Conservation (phyloP, 208 protist species). For the Leptomonas seymouri region DNA sequence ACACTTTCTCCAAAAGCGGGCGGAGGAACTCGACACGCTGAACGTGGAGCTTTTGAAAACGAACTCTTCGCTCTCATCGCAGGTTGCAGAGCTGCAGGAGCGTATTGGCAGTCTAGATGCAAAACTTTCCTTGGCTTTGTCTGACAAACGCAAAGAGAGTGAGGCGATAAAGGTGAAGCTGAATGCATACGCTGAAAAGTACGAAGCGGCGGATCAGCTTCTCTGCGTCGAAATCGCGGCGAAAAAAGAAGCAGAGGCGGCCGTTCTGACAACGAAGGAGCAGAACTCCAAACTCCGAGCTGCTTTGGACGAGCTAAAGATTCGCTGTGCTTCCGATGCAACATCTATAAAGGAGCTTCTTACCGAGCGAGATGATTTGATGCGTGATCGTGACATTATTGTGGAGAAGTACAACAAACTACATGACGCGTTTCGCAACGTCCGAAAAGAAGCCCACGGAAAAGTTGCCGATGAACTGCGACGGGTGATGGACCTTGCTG, state of each 20-base stretch:
- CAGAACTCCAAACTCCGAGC: slow-evolving; percentile 40
- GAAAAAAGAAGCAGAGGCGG: slow-evolving; percentile 37
- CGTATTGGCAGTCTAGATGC: slow-evolving; percentile 33
- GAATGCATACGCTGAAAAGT: slow-evolving; percentile 61
- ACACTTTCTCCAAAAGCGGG: slow-evolving; percentile 11
- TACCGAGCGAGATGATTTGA: slow-evolving; percentile 50
- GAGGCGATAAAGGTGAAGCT: slow-evolving; percentile 49
- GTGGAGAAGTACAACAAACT: slow-evolving; percentile 87
- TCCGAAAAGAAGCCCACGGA: slow-evolving; percentile 48
- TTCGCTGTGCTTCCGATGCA: slow-evolving; percentile 56
- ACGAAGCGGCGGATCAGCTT: slow-evolving; percentile 41
- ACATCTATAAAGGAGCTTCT: slow-evolving; percentile 62
- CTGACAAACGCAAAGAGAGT: slow-evolving; percentile 45
- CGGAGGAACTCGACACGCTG: slow-evolving; percentile 20
- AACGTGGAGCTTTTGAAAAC: slow-evolving; percentile 15
- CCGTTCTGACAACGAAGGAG: slow-evolving; percentile 31
- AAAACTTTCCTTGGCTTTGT: slow-evolving; percentile 38
- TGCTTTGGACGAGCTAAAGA: slow-evolving; percentile 68
- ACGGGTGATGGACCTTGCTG: slow-evolving; percentile 60
- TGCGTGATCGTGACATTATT: slow-evolving; percentile 72
- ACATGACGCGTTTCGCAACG: slow-evolving; percentile 63
- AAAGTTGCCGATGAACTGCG: slow-evolving; percentile 60
- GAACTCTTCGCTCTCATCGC: slow-evolving; percentile 9
- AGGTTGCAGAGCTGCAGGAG: slow-evolving; percentile 30
- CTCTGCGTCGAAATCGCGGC: slow-evolving; percentile 33